Conservation (phyloP, 495 filamentous ascomycete species). For the Penicillium egyptiacum region DNA sequence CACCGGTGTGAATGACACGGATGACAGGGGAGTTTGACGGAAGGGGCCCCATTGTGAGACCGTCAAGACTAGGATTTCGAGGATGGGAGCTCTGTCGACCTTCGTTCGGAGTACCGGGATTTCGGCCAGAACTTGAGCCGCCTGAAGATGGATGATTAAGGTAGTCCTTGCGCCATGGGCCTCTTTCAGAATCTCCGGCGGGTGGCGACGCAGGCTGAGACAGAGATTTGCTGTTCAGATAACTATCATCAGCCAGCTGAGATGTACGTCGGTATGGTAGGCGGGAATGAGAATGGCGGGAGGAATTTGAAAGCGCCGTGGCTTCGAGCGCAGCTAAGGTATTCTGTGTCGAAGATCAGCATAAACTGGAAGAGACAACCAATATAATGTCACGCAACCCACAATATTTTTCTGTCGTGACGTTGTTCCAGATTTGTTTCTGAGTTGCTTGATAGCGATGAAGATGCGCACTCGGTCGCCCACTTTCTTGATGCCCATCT, state of each 20-base stretch:
- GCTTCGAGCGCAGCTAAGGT: conserved; percentile 45
- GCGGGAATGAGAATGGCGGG: conserved; percentile 56
- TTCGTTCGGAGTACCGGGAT: conserved; percentile 48
- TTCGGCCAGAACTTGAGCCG: conserved; percentile 47
- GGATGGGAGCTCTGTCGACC: conserved; percentile 43
- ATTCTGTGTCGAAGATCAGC: conserved; percentile 36
- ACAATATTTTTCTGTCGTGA: conserved; percentile 86
- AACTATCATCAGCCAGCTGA: conserved; percentile 54
- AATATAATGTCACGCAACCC: conserved; percentile 28
- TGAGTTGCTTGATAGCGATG: conserved; percentile 86
- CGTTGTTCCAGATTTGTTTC: conserved; percentile 79
- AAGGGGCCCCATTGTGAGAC: conserved; percentile 74
- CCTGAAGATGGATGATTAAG: conserved; percentile 51
- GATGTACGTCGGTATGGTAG: conserved; percentile 74
- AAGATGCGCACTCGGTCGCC: conserved; percentile 96
- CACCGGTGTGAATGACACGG: conserved; percentile 84
- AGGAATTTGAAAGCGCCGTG: conserved; percentile 64
- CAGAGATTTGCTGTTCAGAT: conserved; percentile 48
- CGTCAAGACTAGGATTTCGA: conserved; percentile 74
- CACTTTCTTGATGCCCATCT: conserved; percentile 98
- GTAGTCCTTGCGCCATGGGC: conserved; percentile 56
- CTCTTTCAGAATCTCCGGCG: conserved; percentile 21
- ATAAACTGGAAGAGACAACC: neutral
- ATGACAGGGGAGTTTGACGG: conserved; percentile 80
- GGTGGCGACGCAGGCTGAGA: conserved; percentile 75